Base-by-base conservation (phyloP, 2,329 filamentous ascomycete species). In the Monilinia fructicola region DNA sequence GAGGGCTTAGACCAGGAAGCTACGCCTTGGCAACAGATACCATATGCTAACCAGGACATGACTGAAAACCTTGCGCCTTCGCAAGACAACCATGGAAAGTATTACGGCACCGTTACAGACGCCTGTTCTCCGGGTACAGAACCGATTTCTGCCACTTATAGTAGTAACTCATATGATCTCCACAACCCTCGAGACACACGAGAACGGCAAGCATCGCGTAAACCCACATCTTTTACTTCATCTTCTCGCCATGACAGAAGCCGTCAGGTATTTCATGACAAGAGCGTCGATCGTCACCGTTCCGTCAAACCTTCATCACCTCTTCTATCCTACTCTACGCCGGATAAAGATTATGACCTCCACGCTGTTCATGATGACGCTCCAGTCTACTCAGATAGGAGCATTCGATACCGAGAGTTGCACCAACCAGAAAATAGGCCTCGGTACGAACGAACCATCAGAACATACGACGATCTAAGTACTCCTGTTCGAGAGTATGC, bases 41-140 rank as follows among this genome's bases (percentile, higher is more conserved):
- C 31, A 40, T 50, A 64, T 63, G 42, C 67, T 18, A 69, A 70
- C 64, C 67, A 44, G 28, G 59, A 63, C 21, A 58, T 42, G 54
- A 48, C 46, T 53, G 65, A 70, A 54, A 54, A 65, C 21, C 73
- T 76, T 44, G 70, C 69, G 46, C 73, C 74, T 11, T 75, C 73
- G 23, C 69, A 72, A 65, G 74, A 76, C 44, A 75, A 74, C 48
- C 74, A 76, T 66, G 70, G 73, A 6, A 75, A 72, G 55, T 77
- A 75, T 56, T 76, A 76, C 50, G 60, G 68, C 28, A 67, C 53
- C 10, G 40, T 53, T 40, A 67, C 68, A 38, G 68, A 63, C 40
- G 59, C 56, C 2, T 65, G 59, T 50, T 63, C 69, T 40, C 64
- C 67, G 10, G 66, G 69, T 38, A 65, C 66, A 14, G 68, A 69